Evolutionary conservation across 2,329 filamentous ascomycete genomes (phyloP).

Genomic region (Microcyclospora pomicola): DNA sequence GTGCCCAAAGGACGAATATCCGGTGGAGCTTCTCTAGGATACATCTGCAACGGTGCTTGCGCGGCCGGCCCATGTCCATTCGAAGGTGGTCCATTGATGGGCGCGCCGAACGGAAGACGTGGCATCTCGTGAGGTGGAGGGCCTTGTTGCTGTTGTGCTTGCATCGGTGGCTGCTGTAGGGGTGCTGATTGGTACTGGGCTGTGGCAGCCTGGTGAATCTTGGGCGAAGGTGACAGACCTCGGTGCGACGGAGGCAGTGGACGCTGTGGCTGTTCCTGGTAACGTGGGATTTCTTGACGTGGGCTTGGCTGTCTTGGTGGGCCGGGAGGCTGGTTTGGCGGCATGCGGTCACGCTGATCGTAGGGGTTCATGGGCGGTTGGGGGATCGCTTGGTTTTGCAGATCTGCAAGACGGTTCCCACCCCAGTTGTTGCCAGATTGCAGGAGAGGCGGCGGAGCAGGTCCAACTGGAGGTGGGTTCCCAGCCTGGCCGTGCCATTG

Average conservation of each 20-base stretch:
- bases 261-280: slow-evolving; percentile 25
- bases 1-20: slow-evolving; percentile 59
- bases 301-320: slow-evolving; percentile 32
- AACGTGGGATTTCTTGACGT: slow-evolving; percentile 53
- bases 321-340: slow-evolving; percentile 61
- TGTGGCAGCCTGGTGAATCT: slow-evolving; percentile 40
- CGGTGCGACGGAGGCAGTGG: slow-evolving; percentile 38
- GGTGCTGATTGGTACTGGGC: slow-evolving; percentile 36
- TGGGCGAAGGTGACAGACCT: slow-evolving; percentile 45
- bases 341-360: slow-evolving; percentile 58
- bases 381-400: slow-evolving; percentile 48
- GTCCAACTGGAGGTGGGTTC: slow-evolving; percentile 48
- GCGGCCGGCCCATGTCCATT: slow-evolving; percentile 29
- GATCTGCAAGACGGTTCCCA: slow-evolving; percentile 59
- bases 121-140: slow-evolving; percentile 36
- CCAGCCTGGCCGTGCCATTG: slow-evolving; percentile 76
- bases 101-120: slow-evolving; percentile 11
- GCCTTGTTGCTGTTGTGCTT: slow-evolving; percentile 29
- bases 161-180: slow-evolving; percentile 36
- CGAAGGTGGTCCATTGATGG: slow-evolving; percentile 7
- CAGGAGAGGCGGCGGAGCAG: slow-evolving; percentile 42
- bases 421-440: slow-evolving; percentile 45
- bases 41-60: slow-evolving; percentile 49
- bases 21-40: slow-evolving; percentile 50
- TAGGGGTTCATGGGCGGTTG: slow-evolving; percentile 64